Percentiles rank a stretch among this genome's conserved stretches.
Conservation (phyloP, 2,329 filamentous ascomycete species). For the Teratosphaeria zuluensis region DNA sequence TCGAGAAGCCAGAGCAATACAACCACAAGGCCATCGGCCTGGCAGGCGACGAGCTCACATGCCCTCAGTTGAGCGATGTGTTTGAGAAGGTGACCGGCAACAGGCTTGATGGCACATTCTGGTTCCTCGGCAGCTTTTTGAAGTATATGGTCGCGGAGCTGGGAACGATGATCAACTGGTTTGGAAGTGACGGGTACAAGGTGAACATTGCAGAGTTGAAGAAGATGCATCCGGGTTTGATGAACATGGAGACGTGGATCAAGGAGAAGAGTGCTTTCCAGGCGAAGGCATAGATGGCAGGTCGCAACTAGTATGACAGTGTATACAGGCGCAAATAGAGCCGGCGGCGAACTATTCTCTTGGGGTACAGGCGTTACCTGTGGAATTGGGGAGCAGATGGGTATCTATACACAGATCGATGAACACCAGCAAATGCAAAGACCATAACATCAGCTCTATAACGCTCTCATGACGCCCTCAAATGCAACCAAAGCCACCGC, state of each 20-base stretch:
- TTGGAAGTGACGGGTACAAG: constrained; percentile 39
- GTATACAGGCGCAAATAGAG: no score
- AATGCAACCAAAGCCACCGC: constrained; percentile 88
- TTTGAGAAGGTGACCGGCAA: constrained; percentile 40
- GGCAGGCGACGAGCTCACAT: constrained; percentile 45
- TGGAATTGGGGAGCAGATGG: not conserved
- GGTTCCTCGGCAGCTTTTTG: constrained; percentile 33
- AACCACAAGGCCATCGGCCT: constrained; percentile 39
- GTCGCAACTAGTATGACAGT: no score
- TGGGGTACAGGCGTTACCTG: no score
- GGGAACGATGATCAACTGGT: constrained; percentile 34
- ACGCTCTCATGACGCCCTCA: constrained; percentile 55
- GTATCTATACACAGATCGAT: not conserved
- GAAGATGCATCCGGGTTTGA: constrained; percentile 36
- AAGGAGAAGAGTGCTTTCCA: constrained; percentile 21
- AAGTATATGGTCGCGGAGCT: constrained; percentile 33
- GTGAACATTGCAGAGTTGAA: constrained; percentile 38
- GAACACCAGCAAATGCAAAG: not conserved
- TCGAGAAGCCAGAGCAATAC: constrained; percentile 37
- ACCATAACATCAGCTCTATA: not conserved
- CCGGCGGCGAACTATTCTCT: no score
- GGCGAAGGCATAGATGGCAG: constrained; percentile 3
- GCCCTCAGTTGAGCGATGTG: constrained; percentile 35
- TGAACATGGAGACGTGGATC: constrained; percentile 24
- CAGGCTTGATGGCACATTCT: constrained; percentile 35